Evolutionary conservation across 1,284 basidiomycete species (phyloP), one percentile per base, ranked within the genome.

Genomic region (Mrakiaceae sp.): DNA sequence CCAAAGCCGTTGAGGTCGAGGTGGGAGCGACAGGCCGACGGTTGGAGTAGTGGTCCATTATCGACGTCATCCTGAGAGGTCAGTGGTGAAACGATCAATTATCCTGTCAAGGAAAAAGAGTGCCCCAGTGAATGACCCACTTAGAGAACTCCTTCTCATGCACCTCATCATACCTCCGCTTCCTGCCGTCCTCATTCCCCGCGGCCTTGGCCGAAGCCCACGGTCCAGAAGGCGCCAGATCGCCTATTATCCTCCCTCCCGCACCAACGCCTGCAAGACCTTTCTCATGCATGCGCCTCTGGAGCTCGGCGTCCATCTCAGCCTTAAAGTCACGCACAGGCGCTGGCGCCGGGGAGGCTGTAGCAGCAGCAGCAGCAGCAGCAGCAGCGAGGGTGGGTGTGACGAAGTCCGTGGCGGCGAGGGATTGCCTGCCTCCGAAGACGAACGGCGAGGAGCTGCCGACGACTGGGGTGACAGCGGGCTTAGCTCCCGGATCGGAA

Each of bases 121-220:
- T 5, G 52, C 6, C 8, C 7, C 14, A 40, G 39, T 48, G 11
- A 39, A 50, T 7, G 52, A 60, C 58, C 39, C 48, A 64, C 63
- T 64, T 64, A 11, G 63, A 39, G 39, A 64, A 64, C 52, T 64
- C 63, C 59, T 56, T 64, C 44, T 64, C 63, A 40, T 64, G 63
- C 3, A 60, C 50, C 11, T 64, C 63, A 14, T 64, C 63, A 12
- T 60, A 64, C 43, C 63, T 43, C n/a, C 63, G 43, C 63, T 64
- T 64, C 52, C 48, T 60, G 12, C 49, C 60, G 16, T 48, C 43
- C 12, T 14, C 6, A 14, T 50, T 27, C 27, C 27, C 27, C 27
- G 27, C 27, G 2, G 27, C 27, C 27, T 27, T 27, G 2, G 27
- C 1, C 27, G 27, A 27, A 27, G 27, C 27, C 27, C 27, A 27